phyloP scores from a whole-genome alignment of 78 protist species.

The Cyanophora paradoxa region DNA sequence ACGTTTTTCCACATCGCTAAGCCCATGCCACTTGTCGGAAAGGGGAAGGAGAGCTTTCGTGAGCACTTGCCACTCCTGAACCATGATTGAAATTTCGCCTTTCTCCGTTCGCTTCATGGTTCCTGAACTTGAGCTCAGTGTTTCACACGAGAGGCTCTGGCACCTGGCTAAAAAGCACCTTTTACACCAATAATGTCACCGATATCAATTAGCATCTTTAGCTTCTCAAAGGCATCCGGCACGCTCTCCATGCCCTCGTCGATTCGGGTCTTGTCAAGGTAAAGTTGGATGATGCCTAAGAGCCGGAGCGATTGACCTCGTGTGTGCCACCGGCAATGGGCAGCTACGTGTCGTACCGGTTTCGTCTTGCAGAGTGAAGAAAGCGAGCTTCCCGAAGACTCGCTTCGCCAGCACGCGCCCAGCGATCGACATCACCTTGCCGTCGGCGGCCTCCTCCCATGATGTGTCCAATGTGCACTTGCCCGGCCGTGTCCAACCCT shows the following conservation, averaged over 20 bases:
- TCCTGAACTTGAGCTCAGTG: too few relatives aligned
- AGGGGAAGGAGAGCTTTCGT: slow-evolving; percentile 30
- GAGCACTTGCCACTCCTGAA: background rate
- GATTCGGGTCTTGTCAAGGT: slow-evolving; percentile 17
- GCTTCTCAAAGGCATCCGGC: background rate
- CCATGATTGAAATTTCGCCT: slow-evolving; percentile 40
- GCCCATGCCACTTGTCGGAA: slow-evolving; percentile 34
- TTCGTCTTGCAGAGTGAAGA: slow-evolving; percentile 17
- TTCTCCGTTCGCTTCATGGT: slow-evolving; percentile 37
- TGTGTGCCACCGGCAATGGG: too few relatives aligned
- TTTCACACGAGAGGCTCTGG: too few relatives aligned
- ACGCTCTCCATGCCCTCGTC: background rate
- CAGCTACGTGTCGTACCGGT: too few relatives aligned
- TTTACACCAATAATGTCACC: slow-evolving; percentile 57
- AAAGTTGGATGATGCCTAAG: slow-evolving; percentile 17
- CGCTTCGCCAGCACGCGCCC: slow-evolving; percentile 31
- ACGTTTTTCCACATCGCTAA: slow-evolving; percentile 39
- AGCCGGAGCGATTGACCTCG: too few relatives aligned
- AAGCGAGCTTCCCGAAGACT: slow-evolving; percentile 30
- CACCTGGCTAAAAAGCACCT: too few relatives aligned
- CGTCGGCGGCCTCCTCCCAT: too few relatives aligned
- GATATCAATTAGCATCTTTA: slow-evolving; percentile 6
- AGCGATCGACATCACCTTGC: slow-evolving; percentile 14
- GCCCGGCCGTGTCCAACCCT: too few relatives aligned
- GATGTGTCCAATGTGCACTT: too few relatives aligned